Percentiles rank a stretch among this genome's conserved stretches.
These are phyloP conservation scores for Nakazawaea wickerhamii DNA, from an alignment of 805 yeast genomes.

Conservation along the genomic window DNA sequence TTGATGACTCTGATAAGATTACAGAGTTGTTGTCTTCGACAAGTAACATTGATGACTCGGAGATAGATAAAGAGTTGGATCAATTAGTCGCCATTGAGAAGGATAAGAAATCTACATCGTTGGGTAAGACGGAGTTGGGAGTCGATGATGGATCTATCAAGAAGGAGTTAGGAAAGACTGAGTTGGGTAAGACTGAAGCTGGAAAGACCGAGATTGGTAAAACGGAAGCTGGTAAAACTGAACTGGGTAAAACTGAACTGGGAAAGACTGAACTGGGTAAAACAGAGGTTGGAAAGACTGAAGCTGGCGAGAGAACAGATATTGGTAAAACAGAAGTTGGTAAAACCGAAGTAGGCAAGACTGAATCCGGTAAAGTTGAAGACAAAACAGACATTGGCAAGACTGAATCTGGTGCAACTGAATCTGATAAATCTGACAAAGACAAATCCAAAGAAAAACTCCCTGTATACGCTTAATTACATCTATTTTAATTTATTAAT, in stretches of 20 bases:
- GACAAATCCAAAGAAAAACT: background rate
- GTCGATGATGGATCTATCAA: slow-evolving; percentile 7
- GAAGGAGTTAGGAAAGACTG: background rate
- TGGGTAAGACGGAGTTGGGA: slow-evolving; percentile 10
- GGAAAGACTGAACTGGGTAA: slow-evolving; percentile 10
- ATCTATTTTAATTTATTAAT: background rate
- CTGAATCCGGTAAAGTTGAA: slow-evolving; percentile 5
- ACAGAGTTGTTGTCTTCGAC: slow-evolving; percentile 3
- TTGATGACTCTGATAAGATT: slow-evolving; percentile 7
- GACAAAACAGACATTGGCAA: background rate
- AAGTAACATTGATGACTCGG: slow-evolving; percentile 3
- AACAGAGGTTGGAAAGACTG: slow-evolving; percentile 10
- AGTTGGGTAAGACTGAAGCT: background rate
- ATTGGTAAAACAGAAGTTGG: slow-evolving; percentile 9
- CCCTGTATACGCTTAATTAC: slow-evolving; percentile 4
- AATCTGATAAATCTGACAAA: background rate
- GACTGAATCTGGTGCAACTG: background rate
- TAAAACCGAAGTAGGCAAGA: slow-evolving; percentile 7
- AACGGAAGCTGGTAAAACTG: slow-evolving; percentile 10
- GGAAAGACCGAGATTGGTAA: slow-evolving; percentile 9
- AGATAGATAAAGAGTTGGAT: slow-evolving; percentile 7
- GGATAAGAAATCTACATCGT: slow-evolving; percentile 1
- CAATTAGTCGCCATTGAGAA: background rate
- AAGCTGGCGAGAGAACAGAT: slow-evolving; percentile 11
- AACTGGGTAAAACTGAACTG: slow-evolving; percentile 9